phyloP scores from a whole-genome alignment of 2,329 filamentous ascomycete species.

The Pyrenophora seminiperda region DNA sequence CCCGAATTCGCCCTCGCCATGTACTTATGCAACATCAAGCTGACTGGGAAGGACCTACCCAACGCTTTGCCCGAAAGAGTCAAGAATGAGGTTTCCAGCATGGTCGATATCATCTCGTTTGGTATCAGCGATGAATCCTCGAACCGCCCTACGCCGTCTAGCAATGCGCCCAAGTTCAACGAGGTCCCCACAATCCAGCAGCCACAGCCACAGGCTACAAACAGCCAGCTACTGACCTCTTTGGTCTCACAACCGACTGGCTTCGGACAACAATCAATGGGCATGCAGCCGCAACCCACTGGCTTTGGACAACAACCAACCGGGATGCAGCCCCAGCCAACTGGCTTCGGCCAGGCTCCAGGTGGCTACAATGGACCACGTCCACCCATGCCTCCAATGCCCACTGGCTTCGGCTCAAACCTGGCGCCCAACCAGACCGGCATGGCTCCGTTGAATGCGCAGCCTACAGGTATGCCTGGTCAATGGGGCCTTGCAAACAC shows the following conservation, averaged over 20 bases:
- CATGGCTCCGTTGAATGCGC: conserved; percentile 74
- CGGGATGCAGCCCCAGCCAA: conserved; percentile 46
- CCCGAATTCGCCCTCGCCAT: conserved; percentile 97
- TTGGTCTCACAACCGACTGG: conserved; percentile 60
- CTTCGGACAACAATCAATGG: conserved; percentile 65
- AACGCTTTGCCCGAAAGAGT: conserved; percentile 77
- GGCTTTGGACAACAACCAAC: conserved; percentile 43
- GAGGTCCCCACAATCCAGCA: conserved; percentile 59
- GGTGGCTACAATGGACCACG: conserved; percentile 79
- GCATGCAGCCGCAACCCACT: conserved; percentile 58
- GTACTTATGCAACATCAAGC: conserved; percentile 95
- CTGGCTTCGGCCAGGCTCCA: conserved; percentile 69
- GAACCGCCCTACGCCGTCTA: conserved; percentile 57
- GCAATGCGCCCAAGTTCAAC: conserved; percentile 74
- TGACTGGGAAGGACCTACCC: conserved; percentile 85
- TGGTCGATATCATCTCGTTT: conserved; percentile 99
- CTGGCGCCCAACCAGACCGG: conserved; percentile 68
- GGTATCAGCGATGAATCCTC: conserved; percentile 76
- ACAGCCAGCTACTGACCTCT: conserved; percentile 63
- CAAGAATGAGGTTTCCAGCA: conserved; percentile 96
- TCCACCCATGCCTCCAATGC: conserved; percentile 83
- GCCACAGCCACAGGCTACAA: conserved; percentile 70
- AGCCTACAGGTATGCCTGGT: conserved; percentile 89
- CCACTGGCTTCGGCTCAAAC: conserved; percentile 55
- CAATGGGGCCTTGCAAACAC: conserved; percentile 99